phyloP scores from a whole-genome alignment of 176 grass and related monocot genomes.

The Rhynchospora breviuscula region DNA sequence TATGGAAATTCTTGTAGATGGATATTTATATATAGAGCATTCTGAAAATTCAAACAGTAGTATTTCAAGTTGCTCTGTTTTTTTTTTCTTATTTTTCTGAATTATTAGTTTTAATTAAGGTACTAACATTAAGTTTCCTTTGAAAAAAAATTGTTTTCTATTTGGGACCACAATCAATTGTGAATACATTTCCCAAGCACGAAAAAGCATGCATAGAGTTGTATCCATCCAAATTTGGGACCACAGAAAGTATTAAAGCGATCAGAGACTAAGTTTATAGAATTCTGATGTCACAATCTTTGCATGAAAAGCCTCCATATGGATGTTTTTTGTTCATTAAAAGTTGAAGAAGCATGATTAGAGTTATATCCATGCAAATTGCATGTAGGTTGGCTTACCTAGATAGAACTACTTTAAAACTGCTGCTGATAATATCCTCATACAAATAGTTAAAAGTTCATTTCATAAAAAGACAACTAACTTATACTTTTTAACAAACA shows the following conservation, averaged over 20 bases:
- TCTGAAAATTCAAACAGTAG: neutral
- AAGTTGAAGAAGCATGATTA: neutral
- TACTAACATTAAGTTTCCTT: neutral
- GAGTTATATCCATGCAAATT: neutral
- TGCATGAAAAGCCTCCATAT: slow-evolving; percentile 11
- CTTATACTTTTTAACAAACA: too few species aligned
- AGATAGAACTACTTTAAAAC: neutral
- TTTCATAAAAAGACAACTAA: too few species aligned
- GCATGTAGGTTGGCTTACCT: neutral
- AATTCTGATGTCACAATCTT: slow-evolving; percentile 13
- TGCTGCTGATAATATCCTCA: neutral
- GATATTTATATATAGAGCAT: neutral
- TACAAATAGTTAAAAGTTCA: neutral
- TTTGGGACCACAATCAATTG: neutral
- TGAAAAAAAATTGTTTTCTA: neutral
- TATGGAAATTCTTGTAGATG: too few species aligned
- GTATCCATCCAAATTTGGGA: neutral
- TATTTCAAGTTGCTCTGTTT: neutral
- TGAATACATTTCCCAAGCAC: neutral
- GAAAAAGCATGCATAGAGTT: neutral
- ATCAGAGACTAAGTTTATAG: neutral
- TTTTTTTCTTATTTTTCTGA: neutral
- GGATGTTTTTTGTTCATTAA: neutral
- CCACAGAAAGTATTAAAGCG: neutral
- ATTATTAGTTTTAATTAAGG: neutral